Base-by-base conservation (phyloP, 2,329 filamentous ascomycete genomes). In the Aspergillus novoparasiticus region DNA sequence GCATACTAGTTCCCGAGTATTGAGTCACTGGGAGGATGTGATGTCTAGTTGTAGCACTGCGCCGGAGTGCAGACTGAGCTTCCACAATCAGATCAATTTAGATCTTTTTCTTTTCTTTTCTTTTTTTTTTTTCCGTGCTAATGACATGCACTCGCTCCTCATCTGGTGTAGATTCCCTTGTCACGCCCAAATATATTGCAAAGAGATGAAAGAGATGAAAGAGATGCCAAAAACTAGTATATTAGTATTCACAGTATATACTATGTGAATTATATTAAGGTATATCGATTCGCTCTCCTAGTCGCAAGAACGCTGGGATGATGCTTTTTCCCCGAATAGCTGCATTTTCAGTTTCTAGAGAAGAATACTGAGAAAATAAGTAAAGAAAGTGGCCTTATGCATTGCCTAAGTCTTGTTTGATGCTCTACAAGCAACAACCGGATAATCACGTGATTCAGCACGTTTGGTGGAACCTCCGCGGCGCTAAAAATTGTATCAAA, bases 401-500 rank as follows among this genome's bases (percentile, higher is more conserved):
- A 6, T 41, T 41, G 39, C 8, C 39, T 41, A 41, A n/a, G 19
- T n/a, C 9, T 41, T 41, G 1, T 16, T 41, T 55, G 32, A 55
- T 26, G 57, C 30, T 50, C 16, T 10, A 50, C 32, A 26, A 41
- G 39, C n/a, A 23, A 36, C 30, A 39, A 5, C 1, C 1, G 12
- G 14, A 14, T 1, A 12, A 21, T 62, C 72, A 73, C 72, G 72
- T 73, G 72, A 69, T 34, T 3, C 2, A 9, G 1, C 39, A 48
- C 57, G 34, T 23, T 56, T 8, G 50, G 66, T 69, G 68, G 68
- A 66, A 48, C 64, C 67, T 68, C 66, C 64, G 64, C 62, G 57
- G 63, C 63, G 64, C 69, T 70, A 70, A 71, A 71, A 70, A 66
- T 69, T 70, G 62, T 71, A 71, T 69, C 65, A 59, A 66, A 69